Percentiles rank a stretch among this genome's conserved stretches.
These are phyloP conservation scores for Cardamine resedifolia DNA, from an alignment of 345 rosid genomes.

Conservation along the genomic window DNA sequence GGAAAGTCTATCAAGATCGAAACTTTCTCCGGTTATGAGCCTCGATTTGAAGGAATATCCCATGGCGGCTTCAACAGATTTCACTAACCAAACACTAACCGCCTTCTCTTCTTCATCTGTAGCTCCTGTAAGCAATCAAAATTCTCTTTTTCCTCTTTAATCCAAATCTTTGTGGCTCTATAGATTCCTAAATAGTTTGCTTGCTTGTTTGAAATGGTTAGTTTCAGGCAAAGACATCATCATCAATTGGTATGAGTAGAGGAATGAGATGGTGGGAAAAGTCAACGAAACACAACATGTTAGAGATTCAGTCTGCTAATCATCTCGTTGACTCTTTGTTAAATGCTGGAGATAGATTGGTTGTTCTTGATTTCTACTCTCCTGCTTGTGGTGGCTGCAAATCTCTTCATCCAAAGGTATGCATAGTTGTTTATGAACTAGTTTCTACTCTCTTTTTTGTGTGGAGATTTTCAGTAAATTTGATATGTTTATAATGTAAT, in stretches of 20 bases:
- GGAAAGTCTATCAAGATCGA: conserved; percentile 31
- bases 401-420: conserved; percentile 81
- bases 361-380: conserved; percentile 68
- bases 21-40: conserved; percentile 34
- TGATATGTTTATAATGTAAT: not conserved
- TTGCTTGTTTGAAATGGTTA: not conserved
- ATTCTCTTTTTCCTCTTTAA: not conserved
- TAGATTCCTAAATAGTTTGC: not conserved
- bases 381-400: conserved; percentile 89
- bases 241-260: conserved; percentile 48
- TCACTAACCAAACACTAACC: conserved; percentile 33
- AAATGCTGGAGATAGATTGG: conserved; percentile 62
- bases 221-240: conserved; percentile 43
- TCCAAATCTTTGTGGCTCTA: not conserved
- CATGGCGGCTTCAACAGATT: conserved; percentile 26
- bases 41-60: conserved; percentile 43
- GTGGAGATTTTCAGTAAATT: not conserved
- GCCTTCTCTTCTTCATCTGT: conserved; percentile 29
- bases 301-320: conserved; percentile 62
- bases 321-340: conserved; percentile 58
- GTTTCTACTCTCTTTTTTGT: not conserved
- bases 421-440: not conserved
- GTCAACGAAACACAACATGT: conserved; percentile 55
- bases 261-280: conserved; percentile 82
- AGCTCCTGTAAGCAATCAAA: conserved; percentile 38